These are phyloP conservation scores for Andalucia godoyi DNA, from an alignment of 78 protist species.

Conservation along the genomic window DNA sequence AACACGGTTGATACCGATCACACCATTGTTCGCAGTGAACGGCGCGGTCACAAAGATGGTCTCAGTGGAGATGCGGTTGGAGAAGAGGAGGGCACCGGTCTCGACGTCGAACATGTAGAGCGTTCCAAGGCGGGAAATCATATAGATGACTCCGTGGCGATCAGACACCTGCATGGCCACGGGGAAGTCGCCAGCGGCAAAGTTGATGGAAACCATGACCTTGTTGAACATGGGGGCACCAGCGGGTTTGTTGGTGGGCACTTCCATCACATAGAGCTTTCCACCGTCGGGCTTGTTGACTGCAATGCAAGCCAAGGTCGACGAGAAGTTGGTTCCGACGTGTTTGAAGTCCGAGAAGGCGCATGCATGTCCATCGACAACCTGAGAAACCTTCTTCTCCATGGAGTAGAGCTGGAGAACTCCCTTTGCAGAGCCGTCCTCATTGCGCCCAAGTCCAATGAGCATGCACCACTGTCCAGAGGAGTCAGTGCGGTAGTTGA, in stretches of 20 bases:
- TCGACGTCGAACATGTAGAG: slow-evolving; percentile 77
- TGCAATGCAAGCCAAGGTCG: slow-evolving; percentile 73
- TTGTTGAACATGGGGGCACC: slow-evolving; percentile 46
- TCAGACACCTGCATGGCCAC: slow-evolving; percentile 84
- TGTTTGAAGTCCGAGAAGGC: slow-evolving; percentile 49
- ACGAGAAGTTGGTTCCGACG: slow-evolving; percentile 48
- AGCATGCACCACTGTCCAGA: slow-evolving; percentile 79
- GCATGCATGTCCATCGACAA: slow-evolving; percentile 91
- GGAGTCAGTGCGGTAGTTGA: slow-evolving; percentile 79
- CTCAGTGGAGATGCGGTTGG: slow-evolving; percentile 55
- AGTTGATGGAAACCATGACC: slow-evolving; percentile 55
- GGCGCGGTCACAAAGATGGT: slow-evolving; percentile 81
- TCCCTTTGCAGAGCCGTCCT: slow-evolving; percentile 65
- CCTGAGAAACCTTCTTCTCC: slow-evolving; percentile 76
- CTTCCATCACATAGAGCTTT: slow-evolving; percentile 1
- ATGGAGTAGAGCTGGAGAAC: slow-evolving; percentile 80
- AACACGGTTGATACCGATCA: slow-evolving; percentile 76
- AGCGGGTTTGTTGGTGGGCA: slow-evolving; percentile 5
- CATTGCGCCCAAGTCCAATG: slow-evolving; percentile 65
- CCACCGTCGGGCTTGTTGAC: slow-evolving; percentile 5
- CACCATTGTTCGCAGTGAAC: slow-evolving; percentile 58
- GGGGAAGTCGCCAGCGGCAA: slow-evolving; percentile 89
- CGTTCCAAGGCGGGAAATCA: slow-evolving; percentile 90
- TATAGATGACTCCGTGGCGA: slow-evolving; percentile 53
- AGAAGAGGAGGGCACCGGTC: slow-evolving; percentile 63